phyloP scores from a whole-genome alignment of 768 basidiomycete species.

The Ramaria sp. region DNA sequence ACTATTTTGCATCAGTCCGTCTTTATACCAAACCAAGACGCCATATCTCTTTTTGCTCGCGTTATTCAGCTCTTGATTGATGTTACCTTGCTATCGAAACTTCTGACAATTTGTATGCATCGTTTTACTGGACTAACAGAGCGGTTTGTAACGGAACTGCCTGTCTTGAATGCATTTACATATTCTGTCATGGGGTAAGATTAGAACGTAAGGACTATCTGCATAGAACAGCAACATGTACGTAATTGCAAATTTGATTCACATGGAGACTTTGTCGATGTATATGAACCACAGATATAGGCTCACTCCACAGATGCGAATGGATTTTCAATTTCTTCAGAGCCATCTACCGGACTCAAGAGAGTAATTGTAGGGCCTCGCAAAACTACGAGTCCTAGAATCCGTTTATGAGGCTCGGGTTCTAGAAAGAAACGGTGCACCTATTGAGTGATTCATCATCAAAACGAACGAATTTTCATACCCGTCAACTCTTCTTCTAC shows the following conservation, averaged over 20 bases:
- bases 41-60: neutral
- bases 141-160: neutral
- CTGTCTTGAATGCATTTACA: neutral
- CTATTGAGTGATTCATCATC: conserved; percentile 7
- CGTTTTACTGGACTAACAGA: neutral
- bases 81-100: neutral
- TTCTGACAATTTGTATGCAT: neutral
- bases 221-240: neutral
- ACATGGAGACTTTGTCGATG: neutral
- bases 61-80: neutral
- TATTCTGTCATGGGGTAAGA: no score
- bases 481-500: conserved; percentile 77
- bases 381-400: conserved; percentile 79
- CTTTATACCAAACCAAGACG: neutral
- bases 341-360: conserved; percentile 90
- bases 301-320: conserved; percentile 58
- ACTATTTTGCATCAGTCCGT: neutral
- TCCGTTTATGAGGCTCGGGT: conserved; percentile 50
- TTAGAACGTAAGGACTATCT: no score
- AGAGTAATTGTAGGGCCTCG: conserved; percentile 92
- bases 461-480: conserved; percentile 21
- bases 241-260: neutral
- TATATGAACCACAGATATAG: neutral
- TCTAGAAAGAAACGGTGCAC: conserved; percentile 28
- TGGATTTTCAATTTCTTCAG: conserved; percentile 87